These are phyloP conservation scores for Umbilicaria muhlenbergii DNA, from an alignment of 495 filamentous ascomycete genomes.

Conservation along the genomic window DNA sequence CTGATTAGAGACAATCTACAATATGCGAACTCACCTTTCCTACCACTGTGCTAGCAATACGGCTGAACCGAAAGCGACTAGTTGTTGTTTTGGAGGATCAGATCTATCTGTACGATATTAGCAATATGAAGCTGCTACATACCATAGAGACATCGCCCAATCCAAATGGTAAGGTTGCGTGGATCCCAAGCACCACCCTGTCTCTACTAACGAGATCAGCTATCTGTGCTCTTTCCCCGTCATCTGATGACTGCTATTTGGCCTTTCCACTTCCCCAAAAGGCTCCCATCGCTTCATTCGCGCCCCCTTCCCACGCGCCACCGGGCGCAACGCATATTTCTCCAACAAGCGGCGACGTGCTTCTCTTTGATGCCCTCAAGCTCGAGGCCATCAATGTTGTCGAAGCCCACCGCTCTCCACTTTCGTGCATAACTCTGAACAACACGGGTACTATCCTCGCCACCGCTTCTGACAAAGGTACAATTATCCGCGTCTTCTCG, in stretches of 20 bases:
- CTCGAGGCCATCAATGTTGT: conserved; percentile 81
- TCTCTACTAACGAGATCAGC: conserved; percentile 31
- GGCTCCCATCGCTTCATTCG: conserved; percentile 42
- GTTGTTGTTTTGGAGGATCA: conserved; percentile 87
- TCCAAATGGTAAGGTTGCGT: conserved; percentile 45
- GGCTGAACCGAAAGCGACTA: conserved; percentile 84
- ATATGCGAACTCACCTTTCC: conserved; percentile 99
- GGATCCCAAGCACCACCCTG: background rate
- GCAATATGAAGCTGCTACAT: conserved; percentile 86
- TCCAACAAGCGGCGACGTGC: conserved; percentile 78
- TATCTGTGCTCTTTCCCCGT: conserved; percentile 83
- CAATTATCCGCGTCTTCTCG: conserved; percentile 88
- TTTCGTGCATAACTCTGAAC: conserved; percentile 81
- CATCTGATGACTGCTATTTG: conserved; percentile 87
- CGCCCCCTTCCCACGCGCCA: conserved; percentile 69
- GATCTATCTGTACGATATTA: conserved; percentile 95
- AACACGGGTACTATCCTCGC: conserved; percentile 85
- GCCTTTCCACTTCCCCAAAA: conserved; percentile 87
- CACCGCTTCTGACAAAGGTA: conserved; percentile 93
- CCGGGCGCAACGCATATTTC: conserved; percentile 55
- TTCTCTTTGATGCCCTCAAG: conserved; percentile 78
- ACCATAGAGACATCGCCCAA: conserved; percentile 91
- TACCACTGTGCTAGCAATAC: conserved; percentile 79
- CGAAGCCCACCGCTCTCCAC: conserved; percentile 84
- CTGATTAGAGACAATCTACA: conserved; percentile 63